Base-by-base conservation (phyloP, 768 basidiomycete genomes). In the Coprinopsis marcescibilis region DNA sequence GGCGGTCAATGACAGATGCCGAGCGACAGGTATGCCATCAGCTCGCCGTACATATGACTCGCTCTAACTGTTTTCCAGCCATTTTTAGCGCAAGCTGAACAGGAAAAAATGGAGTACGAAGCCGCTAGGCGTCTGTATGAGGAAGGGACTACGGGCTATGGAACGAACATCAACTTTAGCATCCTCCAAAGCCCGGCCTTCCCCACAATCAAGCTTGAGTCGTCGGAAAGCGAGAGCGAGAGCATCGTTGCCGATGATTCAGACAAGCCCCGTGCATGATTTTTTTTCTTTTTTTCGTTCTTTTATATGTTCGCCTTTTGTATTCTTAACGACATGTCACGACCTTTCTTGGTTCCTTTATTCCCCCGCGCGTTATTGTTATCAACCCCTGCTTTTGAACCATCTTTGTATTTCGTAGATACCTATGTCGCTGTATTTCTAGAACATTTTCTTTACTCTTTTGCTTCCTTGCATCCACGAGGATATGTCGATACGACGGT, bases 91-190 rank as follows among this genome's bases (percentile, higher is more conserved):
- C 90, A 91, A 64, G 93, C 92, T 12, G 92, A 95, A 63, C 85
- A 89, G 61, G 92, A 95, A 76, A 95, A 95, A 70, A 81, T 90
- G 68, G 86, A 91, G 56, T 95, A 95, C 64, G 90, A 94, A 60
- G 76, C 81, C 26, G 87, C 90, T 27, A 74, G 89, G 36, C 78
- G 87, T 63, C 55, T 90, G 40, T 96, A 96, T 58, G 92, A 96
- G 62, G 88, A 92, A 57, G 87, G 86, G 45, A 74, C 82, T 17
- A 73, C 77, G 8, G 80, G 74, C 10, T 76, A 80, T 55, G 78
- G 77, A 7, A 78, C 80, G 12, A 86, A 76, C 61, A 87, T 89
- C 75, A 88, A 86, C 61, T 89, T 89, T 60, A 86, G 84, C 64
- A 82, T 89, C 61, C 70, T 88, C 25, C 82, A 85, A 4, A 83